Conservation (phyloP, 2,329 filamentous ascomycete genomes). For the Ophiostoma angusticollis region DNA sequence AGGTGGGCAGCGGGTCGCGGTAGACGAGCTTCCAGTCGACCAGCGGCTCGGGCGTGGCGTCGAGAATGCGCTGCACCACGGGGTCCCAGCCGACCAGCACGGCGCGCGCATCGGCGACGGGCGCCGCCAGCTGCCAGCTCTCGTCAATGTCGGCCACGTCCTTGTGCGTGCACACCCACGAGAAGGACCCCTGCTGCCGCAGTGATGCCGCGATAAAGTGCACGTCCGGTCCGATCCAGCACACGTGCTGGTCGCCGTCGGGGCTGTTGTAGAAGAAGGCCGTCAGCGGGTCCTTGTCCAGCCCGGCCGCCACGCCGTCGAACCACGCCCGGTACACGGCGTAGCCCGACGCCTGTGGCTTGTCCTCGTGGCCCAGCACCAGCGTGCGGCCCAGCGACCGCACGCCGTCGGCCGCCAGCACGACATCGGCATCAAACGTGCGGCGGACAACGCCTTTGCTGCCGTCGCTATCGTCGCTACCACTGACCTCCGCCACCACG, state of each 20-base stretch:
- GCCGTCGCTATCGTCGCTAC: not conserved
- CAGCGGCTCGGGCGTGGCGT: slow-evolving; percentile 25
- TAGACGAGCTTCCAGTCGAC: slow-evolving; percentile 31
- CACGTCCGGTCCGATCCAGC: slow-evolving; percentile 39
- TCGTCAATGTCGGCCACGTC: slow-evolving; percentile 34
- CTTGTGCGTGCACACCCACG: slow-evolving; percentile 40
- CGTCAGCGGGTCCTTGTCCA: slow-evolving; percentile 15
- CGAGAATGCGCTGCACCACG: slow-evolving; percentile 30
- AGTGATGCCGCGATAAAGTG: slow-evolving; percentile 40
- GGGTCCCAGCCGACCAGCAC: slow-evolving; percentile 34
- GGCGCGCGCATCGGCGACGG: slow-evolving; percentile 27
- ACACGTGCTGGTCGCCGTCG: slow-evolving; percentile 36
- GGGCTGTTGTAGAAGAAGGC: slow-evolving; percentile 12
- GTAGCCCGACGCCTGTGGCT: slow-evolving; percentile 30
- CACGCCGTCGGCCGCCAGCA: slow-evolving; percentile 37
- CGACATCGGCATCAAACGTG: slow-evolving; percentile 28
- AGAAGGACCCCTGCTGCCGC: slow-evolving; percentile 42
- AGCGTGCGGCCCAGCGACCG: slow-evolving; percentile 32
- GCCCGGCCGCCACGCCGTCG: slow-evolving; percentile 11
- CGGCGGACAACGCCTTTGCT: not conserved
- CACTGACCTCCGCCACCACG: too few relatives aligned
- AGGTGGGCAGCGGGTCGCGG: slow-evolving; percentile 30
- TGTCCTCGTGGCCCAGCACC: slow-evolving; percentile 31
- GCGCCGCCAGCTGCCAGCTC: slow-evolving; percentile 30
- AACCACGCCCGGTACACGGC: slow-evolving; percentile 36